Base-by-base conservation (phyloP, 2,329 filamentous ascomycete genomes). In the Alternaria postmessia region DNA sequence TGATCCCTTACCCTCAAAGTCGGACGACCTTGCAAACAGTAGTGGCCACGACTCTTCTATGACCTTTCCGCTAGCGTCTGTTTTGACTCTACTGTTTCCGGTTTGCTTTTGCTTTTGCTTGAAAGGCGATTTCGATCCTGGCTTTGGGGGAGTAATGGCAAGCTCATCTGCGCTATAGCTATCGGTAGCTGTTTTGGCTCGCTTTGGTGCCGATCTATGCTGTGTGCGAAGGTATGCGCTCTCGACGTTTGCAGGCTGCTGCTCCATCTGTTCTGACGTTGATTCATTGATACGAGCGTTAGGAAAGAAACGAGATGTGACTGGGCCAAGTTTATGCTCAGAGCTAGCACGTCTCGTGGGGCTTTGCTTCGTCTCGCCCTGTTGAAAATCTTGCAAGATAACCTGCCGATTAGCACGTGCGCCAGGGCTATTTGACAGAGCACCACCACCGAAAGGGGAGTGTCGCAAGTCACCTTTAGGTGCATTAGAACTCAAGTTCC, bases 211-310 rank as follows among this genome's bases (percentile, higher is more conserved):
- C 20, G 63, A 55, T 14, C 36, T 56, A 54, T 69, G 70, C 3
- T 28, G 57, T 14, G 60, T 59, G n/a, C 64, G 68, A 14, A 71
- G 54, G 26, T 65, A 41, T 4, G 39, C 34, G 34, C 34, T 49
- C 11, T 47, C 38, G 30, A n/a, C 7, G 36, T 16, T 38, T 8
- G 7, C 18, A 24, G 36, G 11, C 16, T 11, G 39, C 24, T 3
- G 24, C 8, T 41, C n/a, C 39, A 8, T 30, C 41, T 12, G 22
- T 7, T 60, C 62, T 24, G 53, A 44, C 3, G 62, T 71, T 11
- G 65, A 73, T 26, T 71, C 66, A 24, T 72, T 72, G 55, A 74
- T 69, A 30, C 62, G 64, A 47, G 68, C 64, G 9, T 64, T 60
- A n/a, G 55, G 51, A 22, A 71, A 68, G 34, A 66, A 54, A 9